phyloP scores from a whole-genome alignment of 2,329 filamentous ascomycete genomes.

The Penicillium sp. region DNA sequence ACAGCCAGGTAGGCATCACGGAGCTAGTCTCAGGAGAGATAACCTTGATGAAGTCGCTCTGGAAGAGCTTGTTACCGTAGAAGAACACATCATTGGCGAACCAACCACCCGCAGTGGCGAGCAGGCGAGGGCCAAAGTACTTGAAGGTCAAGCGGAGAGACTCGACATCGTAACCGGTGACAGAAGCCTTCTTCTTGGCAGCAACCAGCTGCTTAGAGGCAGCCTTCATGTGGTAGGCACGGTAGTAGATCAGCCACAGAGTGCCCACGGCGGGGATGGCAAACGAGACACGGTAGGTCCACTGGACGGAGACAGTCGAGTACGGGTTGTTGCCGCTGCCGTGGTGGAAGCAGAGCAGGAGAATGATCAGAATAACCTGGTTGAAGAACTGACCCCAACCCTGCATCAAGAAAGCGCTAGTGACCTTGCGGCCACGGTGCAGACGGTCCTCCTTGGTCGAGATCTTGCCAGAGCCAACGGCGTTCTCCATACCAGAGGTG shows the following conservation, averaged over 20 bases:
- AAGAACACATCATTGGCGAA: slow-evolving; percentile 98
- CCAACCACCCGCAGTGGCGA: slow-evolving; percentile 87
- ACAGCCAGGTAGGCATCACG: slow-evolving; percentile 85
- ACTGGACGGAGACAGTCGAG: slow-evolving; percentile 75
- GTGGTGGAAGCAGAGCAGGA: slow-evolving; percentile 86
- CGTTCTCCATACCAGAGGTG: slow-evolving; percentile 91
- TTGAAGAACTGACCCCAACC: slow-evolving; percentile 97
- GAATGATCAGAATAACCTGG: slow-evolving; percentile 83
- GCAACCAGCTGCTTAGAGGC: slow-evolving; percentile 79
- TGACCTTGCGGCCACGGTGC: slow-evolving; percentile 93
- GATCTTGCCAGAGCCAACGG: slow-evolving; percentile 79
- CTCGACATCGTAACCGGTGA: slow-evolving; percentile 89
- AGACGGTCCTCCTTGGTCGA: slow-evolving; percentile 92
- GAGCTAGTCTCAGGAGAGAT: slow-evolving; percentile 70
- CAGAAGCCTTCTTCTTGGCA: slow-evolving; percentile 81
- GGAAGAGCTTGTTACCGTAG: slow-evolving; percentile 98
- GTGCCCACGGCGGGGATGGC: slow-evolving; percentile 88
- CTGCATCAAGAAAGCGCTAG: slow-evolving; percentile 95
- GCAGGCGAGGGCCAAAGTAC: slow-evolving; percentile 81
- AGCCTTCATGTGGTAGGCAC: slow-evolving; percentile 90
- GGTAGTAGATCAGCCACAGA: slow-evolving; percentile 93
- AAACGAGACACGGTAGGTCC: slow-evolving; percentile 90
- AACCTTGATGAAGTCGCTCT: slow-evolving; percentile 83
- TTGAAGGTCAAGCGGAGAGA: slow-evolving; percentile 76
- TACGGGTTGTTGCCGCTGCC: slow-evolving; percentile 77